phyloP scores from a whole-genome alignment of 176 grass and related monocot genomes.

The Bonia amplexicaulis region DNA sequence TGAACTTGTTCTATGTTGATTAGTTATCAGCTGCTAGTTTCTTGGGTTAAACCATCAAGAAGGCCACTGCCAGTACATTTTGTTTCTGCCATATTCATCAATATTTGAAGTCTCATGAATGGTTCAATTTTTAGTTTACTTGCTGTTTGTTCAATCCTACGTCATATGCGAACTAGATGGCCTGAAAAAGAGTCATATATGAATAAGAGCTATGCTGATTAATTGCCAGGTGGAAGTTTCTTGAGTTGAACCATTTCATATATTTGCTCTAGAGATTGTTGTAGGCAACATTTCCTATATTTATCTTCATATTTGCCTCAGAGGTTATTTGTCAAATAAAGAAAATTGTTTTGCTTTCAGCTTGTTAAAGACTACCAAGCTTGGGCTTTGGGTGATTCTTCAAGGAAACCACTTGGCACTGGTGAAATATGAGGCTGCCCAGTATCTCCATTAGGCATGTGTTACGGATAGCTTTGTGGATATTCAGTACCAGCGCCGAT shows the following conservation, averaged over 20 bases:
- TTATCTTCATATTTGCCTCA: background rate
- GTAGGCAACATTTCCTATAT: background rate
- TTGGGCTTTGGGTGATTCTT: slow-evolving; percentile 90
- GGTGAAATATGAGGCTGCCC: slow-evolving; percentile 77
- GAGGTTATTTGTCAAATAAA: background rate
- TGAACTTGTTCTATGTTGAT: background rate
- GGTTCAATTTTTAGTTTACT: slow-evolving; percentile 1
- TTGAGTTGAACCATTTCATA: background rate
- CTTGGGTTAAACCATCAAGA: background rate
- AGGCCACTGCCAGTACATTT: background rate
- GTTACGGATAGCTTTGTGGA: no score
- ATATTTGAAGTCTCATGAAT: background rate
- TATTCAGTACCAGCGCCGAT: no score
- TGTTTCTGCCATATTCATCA: background rate
- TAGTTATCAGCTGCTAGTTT: background rate
- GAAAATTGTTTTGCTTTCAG: slow-evolving; percentile 30
- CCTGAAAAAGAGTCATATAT: background rate
- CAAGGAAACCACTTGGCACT: slow-evolving; percentile 80
- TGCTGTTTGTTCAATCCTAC: background rate
- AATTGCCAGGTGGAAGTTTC: background rate
- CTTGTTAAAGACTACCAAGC: slow-evolving; percentile 89
- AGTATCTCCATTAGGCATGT: background rate
- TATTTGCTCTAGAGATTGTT: background rate
- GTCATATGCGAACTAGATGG: background rate
- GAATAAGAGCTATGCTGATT: background rate